These are phyloP conservation scores for Sanghuangporus weigelae DNA, from an alignment of 1,284 basidiomycete genomes.

Conservation along the genomic window DNA sequence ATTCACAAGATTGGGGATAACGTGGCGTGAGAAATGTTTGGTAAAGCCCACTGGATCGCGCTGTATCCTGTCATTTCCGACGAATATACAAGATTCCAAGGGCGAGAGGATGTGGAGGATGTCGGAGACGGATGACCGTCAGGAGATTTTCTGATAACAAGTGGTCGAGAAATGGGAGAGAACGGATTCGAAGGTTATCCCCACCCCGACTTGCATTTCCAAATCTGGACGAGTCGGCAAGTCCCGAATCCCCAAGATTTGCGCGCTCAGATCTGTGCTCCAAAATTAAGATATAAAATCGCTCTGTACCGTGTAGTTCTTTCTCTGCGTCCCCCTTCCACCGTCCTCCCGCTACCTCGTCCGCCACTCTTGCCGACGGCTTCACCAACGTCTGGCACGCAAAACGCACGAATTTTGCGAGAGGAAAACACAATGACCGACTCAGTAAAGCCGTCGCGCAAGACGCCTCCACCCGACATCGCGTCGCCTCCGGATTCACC, in stretches of 20 bases:
- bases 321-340: not conserved
- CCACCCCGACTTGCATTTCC: not conserved
- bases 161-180: not conserved
- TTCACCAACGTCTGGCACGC: slow-evolving; percentile 10
- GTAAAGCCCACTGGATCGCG: not conserved
- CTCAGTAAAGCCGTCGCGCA: slow-evolving; percentile 18
- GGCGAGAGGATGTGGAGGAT: not conserved
- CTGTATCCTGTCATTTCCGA: not conserved
- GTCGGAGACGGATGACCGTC: not conserved
- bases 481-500: slow-evolving; percentile 21
- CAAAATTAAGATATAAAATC: not conserved
- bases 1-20: not conserved
- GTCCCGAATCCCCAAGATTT: slow-evolving; percentile 2
- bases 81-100: not conserved
- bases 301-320: not conserved
- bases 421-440: slow-evolving; percentile 10
- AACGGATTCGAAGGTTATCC: not conserved
- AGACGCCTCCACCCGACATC: slow-evolving; percentile 22
- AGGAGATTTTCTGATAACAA: not conserved
- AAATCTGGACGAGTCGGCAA: not conserved
- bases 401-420: not conserved
- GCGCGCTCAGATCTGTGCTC: not conserved
- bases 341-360: not conserved
- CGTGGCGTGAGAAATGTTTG: not conserved
- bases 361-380: not conserved